Evolutionary conservation across 2,329 filamentous ascomycete genomes (phyloP).

Genomic region (Dichotomopilus funicola): DNA sequence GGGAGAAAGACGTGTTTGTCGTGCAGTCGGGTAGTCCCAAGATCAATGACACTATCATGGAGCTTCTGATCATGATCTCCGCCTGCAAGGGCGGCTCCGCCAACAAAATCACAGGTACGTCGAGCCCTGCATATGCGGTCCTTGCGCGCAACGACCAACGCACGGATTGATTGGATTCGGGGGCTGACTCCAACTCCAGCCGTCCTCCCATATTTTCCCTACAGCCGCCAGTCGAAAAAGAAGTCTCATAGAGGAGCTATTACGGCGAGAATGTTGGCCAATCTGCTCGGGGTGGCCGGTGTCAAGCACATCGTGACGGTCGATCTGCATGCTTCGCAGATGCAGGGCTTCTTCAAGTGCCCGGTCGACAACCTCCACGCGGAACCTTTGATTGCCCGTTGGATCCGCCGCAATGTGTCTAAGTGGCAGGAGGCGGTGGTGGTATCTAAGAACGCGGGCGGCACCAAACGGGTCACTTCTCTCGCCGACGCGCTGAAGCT

Average conservation of each 20-base stretch:
- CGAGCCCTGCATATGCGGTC: too few species aligned
- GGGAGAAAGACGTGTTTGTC: constrained; percentile 98
- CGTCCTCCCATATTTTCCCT: constrained; percentile 94
- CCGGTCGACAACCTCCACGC: constrained; percentile 96
- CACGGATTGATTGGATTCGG: too few species aligned
- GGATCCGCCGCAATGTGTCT: constrained; percentile 84
- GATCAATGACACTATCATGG: constrained; percentile 99
- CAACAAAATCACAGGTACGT: constrained; percentile 87
- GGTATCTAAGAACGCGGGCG: constrained; percentile 96
- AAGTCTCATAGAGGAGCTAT: constrained; percentile 95
- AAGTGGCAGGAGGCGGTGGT: constrained; percentile 90
- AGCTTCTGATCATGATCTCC: constrained; percentile 97
- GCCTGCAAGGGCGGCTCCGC: constrained; percentile 97
- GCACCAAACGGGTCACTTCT: constrained; percentile 94
- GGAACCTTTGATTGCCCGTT: constrained; percentile 88
- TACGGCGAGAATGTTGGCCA: constrained; percentile 93
- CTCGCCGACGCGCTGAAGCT: constrained; percentile 92
- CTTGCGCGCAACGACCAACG: too few species aligned
- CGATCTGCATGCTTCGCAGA: constrained; percentile 94
- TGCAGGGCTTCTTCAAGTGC: constrained; percentile 98
- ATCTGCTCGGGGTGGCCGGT: constrained; percentile 85
- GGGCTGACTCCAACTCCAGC: constrained; percentile 41
- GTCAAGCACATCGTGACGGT: constrained; percentile 97
- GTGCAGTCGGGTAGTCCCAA: constrained; percentile 92
- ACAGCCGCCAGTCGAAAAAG: constrained; percentile 98